Evolutionary conservation across 2,329 filamentous ascomycete genomes (phyloP).

Genomic region (Ophiostoma australiae): DNA sequence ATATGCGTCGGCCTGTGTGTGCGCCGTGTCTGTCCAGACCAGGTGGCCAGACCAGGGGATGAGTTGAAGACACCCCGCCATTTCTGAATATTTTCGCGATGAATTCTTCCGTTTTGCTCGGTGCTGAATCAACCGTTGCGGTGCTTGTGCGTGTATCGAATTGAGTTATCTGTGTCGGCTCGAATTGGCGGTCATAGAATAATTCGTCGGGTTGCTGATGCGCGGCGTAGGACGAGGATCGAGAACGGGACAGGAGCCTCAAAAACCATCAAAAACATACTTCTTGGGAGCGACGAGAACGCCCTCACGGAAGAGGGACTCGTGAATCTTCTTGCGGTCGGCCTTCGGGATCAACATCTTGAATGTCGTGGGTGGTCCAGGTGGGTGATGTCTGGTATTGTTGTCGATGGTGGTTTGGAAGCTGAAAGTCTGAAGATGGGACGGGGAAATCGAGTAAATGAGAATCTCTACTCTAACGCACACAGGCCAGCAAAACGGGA

Average conservation of each 20-base stretch:
- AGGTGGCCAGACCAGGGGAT: not conserved
- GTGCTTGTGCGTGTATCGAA: not conserved
- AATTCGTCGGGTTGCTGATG: not conserved
- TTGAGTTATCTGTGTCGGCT: not conserved
- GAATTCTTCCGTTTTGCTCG: not conserved
- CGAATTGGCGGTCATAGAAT: not conserved
- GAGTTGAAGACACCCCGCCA: not conserved
- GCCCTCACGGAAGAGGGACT: conserved; percentile 84
- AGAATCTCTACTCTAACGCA: conserved; percentile 11
- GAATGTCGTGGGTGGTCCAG: conserved; percentile 32
- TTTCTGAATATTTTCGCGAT: not conserved
- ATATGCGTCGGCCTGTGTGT: not conserved
- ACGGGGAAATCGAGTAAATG: conserved; percentile 15
- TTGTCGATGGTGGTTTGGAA: conserved; percentile 29
- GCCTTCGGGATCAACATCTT: conserved; percentile 99
- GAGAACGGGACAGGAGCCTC: conserved; percentile 3
- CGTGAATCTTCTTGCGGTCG: conserved; percentile 99
- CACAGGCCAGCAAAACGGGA: conserved; percentile 12
- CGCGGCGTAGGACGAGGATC: not conserved
- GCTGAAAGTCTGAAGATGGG: conserved; percentile 18
- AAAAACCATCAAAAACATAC: conserved; percentile 24
- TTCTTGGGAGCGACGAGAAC: conserved; percentile 99
- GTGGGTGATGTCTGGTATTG: conserved; percentile 33
- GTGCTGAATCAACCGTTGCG: not conserved
- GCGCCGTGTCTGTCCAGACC: not conserved